A percentile compares a stretch with the other conserved stretches of the same genome.
These are phyloP conservation scores for Trichoderma atrobrunneum DNA, from an alignment of 2,329 filamentous ascomycete genomes.

Conservation along the genomic window DNA sequence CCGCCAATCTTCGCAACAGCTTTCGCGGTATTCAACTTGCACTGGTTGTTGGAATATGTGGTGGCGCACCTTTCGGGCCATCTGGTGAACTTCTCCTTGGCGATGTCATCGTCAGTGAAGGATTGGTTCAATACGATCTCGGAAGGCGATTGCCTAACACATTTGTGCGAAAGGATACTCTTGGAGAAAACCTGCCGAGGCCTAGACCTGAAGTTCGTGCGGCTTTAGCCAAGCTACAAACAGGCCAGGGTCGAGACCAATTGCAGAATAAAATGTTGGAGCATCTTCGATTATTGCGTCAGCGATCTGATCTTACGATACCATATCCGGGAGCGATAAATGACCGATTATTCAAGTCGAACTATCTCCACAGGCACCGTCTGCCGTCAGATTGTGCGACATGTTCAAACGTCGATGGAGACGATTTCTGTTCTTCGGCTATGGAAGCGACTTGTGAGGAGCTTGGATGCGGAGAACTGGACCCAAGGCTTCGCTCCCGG, in stretches of 20 bases:
- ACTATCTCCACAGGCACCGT: not conserved
- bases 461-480: not conserved
- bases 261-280: not conserved
- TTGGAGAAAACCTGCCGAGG: not conserved
- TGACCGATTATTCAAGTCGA: not conserved
- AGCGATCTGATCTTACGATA: not conserved
- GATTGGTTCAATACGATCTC: not conserved
- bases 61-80: not conserved
- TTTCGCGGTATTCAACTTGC: slow-evolving; percentile 30
- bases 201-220: not conserved
- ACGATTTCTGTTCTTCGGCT: not conserved
- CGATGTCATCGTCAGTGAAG: not conserved
- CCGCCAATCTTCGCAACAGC: slow-evolving; percentile 26
- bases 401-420: accelerated
- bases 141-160: not conserved
- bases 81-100: not conserved
- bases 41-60: slow-evolving; percentile 34
- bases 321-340: not conserved
- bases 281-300: not conserved
- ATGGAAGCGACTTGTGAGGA: not conserved
- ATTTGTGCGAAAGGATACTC: not conserved
- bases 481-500: not conserved
- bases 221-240: not conserved
- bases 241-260: accelerated
- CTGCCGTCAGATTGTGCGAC: not conserved